These are phyloP conservation scores for Neonectria faginata DNA, from an alignment of 2,329 filamentous ascomycete genomes.

Conservation along the genomic window DNA sequence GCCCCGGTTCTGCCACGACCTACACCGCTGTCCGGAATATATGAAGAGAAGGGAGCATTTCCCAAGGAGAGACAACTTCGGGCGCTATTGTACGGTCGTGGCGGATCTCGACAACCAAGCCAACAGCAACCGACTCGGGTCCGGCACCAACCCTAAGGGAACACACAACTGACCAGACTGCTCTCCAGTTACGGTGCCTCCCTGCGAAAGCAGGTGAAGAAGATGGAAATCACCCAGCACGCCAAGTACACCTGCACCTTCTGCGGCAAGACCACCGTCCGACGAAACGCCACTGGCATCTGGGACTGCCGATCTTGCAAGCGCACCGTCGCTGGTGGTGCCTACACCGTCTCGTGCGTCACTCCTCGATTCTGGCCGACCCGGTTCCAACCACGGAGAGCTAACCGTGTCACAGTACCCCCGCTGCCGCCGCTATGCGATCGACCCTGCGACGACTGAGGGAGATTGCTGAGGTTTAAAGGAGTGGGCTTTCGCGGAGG, in stretches of 20 bases:
- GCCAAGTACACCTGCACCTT: conserved; percentile 97
- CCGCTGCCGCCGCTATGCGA: conserved; percentile 92
- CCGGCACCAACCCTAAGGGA: conserved; percentile 18
- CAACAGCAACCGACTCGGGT: conserved; percentile 15
- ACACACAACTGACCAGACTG: conserved; percentile 43
- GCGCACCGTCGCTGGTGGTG: conserved; percentile 81
- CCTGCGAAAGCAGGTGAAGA: conserved; percentile 96
- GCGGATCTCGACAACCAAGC: conserved; percentile 25
- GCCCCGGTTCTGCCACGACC: conserved; percentile 29
- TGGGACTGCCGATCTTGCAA: conserved; percentile 97
- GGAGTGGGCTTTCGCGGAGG: conserved; percentile 48
- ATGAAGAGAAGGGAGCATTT: conserved; percentile 13
- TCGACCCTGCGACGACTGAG: conserved; percentile 97
- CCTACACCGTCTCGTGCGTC: conserved; percentile 96
- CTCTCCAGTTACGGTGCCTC: conserved; percentile 92
- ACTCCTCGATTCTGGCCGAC: conserved; percentile 10
- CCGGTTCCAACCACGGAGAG: conserved; percentile 23
- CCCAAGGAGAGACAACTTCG: conserved; percentile 9
- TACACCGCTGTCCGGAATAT: conserved; percentile 17
- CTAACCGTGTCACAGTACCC: conserved; percentile 72
- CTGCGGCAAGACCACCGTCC: conserved; percentile 96
- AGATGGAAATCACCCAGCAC: conserved; percentile 99
- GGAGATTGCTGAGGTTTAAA: conserved; percentile 96
- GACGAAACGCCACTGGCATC: conserved; percentile 91
- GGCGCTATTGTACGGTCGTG: conserved; percentile 15